phyloP scores from a whole-genome alignment of 2,329 filamentous ascomycete species.

The Diaporthe citrichinensis region DNA sequence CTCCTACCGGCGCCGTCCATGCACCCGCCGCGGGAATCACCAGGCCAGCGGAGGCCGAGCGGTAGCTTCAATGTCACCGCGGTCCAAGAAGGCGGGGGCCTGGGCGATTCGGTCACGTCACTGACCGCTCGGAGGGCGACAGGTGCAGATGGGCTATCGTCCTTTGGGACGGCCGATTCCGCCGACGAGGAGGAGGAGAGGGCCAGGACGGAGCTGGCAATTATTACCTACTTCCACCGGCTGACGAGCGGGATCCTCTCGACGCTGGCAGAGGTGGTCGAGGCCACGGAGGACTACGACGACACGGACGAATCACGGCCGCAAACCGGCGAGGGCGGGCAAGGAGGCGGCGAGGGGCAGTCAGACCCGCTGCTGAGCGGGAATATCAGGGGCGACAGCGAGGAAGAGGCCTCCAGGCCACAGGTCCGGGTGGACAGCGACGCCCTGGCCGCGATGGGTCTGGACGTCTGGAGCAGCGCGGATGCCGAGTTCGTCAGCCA shows the following conservation, averaged over 20 bases:
- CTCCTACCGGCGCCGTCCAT: constrained; percentile 54
- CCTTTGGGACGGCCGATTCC: constrained; percentile 44
- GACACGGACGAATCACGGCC: constrained; percentile 48
- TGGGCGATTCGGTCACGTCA: constrained; percentile 62
- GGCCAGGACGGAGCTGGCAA: constrained; percentile 73
- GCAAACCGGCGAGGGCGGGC: constrained; percentile 49
- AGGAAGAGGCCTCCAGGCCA: constrained; percentile 55
- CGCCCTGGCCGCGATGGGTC: constrained; percentile 78
- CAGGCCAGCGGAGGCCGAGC: constrained; percentile 39
- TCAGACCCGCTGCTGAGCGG: constrained; percentile 41
- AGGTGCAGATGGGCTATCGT: constrained; percentile 36
- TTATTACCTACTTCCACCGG: constrained; percentile 87
- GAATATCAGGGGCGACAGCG: constrained; percentile 43
- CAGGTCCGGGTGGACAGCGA: constrained; percentile 72
- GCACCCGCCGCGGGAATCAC: constrained; percentile 32
- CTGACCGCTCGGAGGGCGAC: constrained; percentile 54
- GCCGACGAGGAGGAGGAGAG: constrained; percentile 60
- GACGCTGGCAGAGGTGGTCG: constrained; percentile 73
- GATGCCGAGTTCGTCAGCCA: constrained; percentile 79
- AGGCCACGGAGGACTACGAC: constrained; percentile 60
- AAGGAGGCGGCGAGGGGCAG: constrained; percentile 47
- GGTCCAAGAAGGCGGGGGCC: constrained; percentile 49
- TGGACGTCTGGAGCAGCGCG: constrained; percentile 81
- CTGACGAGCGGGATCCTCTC: constrained; percentile 77
- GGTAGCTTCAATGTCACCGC: constrained; percentile 45